Percentiles rank a stretch among this genome's conserved stretches.
These are phyloP conservation scores for Pyrus hybrid DNA, from an alignment of 331 rosid species.

Conservation along the genomic window DNA sequence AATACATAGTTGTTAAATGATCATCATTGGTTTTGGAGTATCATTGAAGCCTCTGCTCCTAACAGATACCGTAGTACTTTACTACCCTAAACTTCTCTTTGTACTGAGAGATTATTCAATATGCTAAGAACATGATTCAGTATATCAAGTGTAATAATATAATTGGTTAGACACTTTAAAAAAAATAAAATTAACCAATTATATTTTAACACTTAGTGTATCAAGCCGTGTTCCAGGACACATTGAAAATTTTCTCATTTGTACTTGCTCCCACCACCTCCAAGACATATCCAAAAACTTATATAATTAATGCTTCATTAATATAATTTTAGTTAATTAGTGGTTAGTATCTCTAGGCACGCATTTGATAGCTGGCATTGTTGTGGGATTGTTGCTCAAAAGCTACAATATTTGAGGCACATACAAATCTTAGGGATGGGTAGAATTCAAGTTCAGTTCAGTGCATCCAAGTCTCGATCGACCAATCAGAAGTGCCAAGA, in stretches of 20 bases:
- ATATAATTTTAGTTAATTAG: neutral
- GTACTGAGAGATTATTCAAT: no score
- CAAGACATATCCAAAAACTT: neutral
- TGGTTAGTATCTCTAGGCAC: constrained; percentile 29
- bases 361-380: constrained; percentile 19
- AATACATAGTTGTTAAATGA: neutral
- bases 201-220: no score
- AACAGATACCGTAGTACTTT: constrained; percentile 7
- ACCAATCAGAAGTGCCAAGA: neutral
- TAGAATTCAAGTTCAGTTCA: neutral
- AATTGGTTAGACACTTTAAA: no score
- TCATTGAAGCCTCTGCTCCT: constrained; percentile 6
- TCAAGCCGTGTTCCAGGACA: no score
- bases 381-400: constrained; percentile 8
- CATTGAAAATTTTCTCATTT: no score
- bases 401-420: neutral
- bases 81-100: neutral
- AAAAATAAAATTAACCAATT: no score
- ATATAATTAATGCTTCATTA: constrained; percentile 4
- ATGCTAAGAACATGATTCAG: rapidly evolving
- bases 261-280: neutral
- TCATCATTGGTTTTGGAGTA: constrained; percentile 7
- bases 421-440: neutral
- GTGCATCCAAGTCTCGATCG: neutral
- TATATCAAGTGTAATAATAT: no score